Conservation (phyloP, 1,284 basidiomycete species). For the Grifola frondosa region DNA sequence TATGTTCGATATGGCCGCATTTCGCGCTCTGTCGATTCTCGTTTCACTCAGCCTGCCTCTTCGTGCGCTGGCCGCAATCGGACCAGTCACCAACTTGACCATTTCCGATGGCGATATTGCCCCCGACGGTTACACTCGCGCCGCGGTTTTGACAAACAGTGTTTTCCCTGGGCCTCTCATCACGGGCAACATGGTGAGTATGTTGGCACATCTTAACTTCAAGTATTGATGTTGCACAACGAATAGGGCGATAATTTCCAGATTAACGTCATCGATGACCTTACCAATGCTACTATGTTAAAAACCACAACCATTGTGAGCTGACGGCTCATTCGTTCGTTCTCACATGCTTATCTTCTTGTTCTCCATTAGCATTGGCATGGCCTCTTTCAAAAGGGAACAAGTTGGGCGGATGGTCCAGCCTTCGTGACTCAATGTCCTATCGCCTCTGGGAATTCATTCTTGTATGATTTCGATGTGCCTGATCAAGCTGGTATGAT, state of each 20-base stretch:
- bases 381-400: constrained; percentile 34
- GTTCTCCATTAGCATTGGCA: constrained; percentile 40
- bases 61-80: constrained; percentile 14
- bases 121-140: constrained; percentile 25
- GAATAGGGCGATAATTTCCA: constrained; percentile 28
- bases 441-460: constrained; percentile 44
- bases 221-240: not conserved
- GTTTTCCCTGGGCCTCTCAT: constrained; percentile 30
- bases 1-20: not conserved
- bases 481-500: constrained; percentile 32
- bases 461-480: constrained; percentile 41
- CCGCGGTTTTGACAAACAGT: constrained; percentile 25
- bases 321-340: not conserved
- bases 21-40: constrained; percentile 9
- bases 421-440: constrained; percentile 50
- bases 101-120: constrained; percentile 22
- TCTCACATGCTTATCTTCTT: not conserved
- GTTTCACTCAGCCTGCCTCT: constrained; percentile 11
- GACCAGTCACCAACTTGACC: constrained; percentile 19
- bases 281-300: constrained; percentile 35
- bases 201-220: not conserved
- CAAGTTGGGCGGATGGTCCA: constrained; percentile 35
- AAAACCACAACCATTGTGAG: constrained; percentile 37
- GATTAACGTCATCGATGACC: constrained; percentile 36
- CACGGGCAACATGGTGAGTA: constrained; percentile 21